phyloP scores from a whole-genome alignment of 176 grass and related monocot genomes.

The Triticum monococcum region DNA sequence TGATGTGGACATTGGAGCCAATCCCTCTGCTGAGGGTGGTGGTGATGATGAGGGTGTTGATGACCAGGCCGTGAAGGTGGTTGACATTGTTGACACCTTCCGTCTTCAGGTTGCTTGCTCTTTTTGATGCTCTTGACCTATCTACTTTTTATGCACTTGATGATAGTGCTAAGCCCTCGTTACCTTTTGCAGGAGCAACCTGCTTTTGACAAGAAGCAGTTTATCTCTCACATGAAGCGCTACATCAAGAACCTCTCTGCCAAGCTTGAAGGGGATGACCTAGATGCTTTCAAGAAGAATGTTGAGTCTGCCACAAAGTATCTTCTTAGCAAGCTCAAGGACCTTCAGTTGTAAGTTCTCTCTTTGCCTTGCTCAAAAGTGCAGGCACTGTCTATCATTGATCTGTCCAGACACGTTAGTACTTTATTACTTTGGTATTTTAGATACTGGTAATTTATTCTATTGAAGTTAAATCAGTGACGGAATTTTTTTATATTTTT shows the following conservation, averaged over 20 bases:
- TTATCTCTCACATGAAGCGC: constrained; percentile 70
- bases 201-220: constrained; percentile 76
- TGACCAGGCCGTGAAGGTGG: constrained; percentile 61
- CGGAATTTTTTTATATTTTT: not conserved
- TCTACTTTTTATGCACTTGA: not conserved
- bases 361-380: not conserved
- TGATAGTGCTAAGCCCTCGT: not conserved
- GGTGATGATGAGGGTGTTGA: constrained; percentile 78
- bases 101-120: constrained; percentile 61
- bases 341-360: constrained; percentile 86
- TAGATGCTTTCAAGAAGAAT: constrained; percentile 66
- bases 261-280: constrained; percentile 48
- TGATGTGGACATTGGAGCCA: constrained; percentile 90
- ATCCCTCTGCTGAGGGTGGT: constrained; percentile 77
- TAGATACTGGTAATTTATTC: not conserved
- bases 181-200: constrained; percentile 72
- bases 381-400: not conserved
- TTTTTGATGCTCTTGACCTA: not conserved
- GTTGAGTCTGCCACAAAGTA: constrained; percentile 75
- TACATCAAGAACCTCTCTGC: constrained; percentile 69
- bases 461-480: not conserved
- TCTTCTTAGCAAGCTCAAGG: constrained; percentile 78
- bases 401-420: not conserved
- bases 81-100: constrained; percentile 95
- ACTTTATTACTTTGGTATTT: not conserved